phyloP scores from a whole-genome alignment of 2,329 filamentous ascomycete genomes.

The Arthrobotrys conoides region DNA sequence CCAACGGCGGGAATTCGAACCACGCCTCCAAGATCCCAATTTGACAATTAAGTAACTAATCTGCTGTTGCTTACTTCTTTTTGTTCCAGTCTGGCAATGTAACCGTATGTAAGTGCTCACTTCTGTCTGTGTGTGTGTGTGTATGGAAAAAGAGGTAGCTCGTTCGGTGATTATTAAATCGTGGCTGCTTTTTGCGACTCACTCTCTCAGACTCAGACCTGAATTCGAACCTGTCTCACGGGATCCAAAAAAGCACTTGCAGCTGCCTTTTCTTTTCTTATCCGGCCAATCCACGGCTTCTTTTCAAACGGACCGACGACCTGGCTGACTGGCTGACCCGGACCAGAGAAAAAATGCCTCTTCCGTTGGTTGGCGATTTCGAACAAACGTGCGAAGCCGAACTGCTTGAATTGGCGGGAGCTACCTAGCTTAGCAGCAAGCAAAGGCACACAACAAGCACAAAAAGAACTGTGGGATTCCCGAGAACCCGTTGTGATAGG shows the following conservation, averaged over 20 bases:
- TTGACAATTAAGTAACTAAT: not conserved
- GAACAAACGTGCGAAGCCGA: slow-evolving; percentile 58
- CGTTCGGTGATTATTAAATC: slow-evolving; percentile 50
- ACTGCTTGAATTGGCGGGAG: slow-evolving; percentile 57
- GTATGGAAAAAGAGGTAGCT: slow-evolving; percentile 9
- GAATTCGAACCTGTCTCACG: slow-evolving; percentile 53
- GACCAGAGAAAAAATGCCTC: slow-evolving; percentile 42
- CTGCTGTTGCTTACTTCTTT: slow-evolving; percentile 20
- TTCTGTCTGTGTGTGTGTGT: not conserved
- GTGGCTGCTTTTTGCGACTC: slow-evolving; percentile 46
- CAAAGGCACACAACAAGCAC: slow-evolving; percentile 3
- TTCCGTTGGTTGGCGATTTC: slow-evolving; percentile 52
- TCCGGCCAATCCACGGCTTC: slow-evolving; percentile 58
- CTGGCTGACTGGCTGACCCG: slow-evolving; percentile 48
- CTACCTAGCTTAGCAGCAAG: slow-evolving; percentile 37
- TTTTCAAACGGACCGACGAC: slow-evolving; percentile 53
- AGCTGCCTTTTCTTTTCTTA: slow-evolving; percentile 56
- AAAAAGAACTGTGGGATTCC: slow-evolving; percentile 35
- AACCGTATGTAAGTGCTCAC: slow-evolving; percentile 12
- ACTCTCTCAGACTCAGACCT: slow-evolving; percentile 25
- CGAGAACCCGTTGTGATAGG: slow-evolving; percentile 46
- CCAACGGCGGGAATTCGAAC: slow-evolving; percentile 26
- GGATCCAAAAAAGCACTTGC: slow-evolving; percentile 61
- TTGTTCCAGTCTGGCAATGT: slow-evolving; percentile 28
- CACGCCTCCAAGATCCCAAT: slow-evolving; percentile 29